Percentiles rank a stretch among this genome's conserved stretches.
phyloP scores from a whole-genome alignment of 345 rosid genomes.

The Salix viminalis region DNA sequence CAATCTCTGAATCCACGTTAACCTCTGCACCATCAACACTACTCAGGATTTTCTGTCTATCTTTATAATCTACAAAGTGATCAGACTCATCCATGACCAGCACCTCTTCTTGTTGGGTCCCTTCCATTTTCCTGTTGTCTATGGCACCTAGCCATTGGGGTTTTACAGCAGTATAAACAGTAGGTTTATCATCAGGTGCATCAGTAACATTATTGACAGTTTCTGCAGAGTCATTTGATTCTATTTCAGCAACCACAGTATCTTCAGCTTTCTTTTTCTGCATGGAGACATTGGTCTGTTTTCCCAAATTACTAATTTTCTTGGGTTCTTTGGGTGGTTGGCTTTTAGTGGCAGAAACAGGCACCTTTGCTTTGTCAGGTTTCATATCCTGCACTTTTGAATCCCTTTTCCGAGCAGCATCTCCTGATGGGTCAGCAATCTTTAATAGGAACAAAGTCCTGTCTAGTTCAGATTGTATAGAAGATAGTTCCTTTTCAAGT shows the following conservation, averaged over 20 bases:
- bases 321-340: slow-evolving; percentile 28
- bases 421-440: slow-evolving; percentile 90
- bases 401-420: slow-evolving; percentile 62
- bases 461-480: slow-evolving; percentile 67
- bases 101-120: slow-evolving; percentile 36
- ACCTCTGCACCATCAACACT: slow-evolving; percentile 13
- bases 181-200: slow-evolving; percentile 34
- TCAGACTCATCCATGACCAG: slow-evolving; percentile 38
- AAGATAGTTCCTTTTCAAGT: slow-evolving; percentile 60
- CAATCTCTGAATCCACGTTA: slow-evolving; percentile 35
- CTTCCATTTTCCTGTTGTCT: slow-evolving; percentile 38
- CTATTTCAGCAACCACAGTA: slow-evolving; percentile 4
- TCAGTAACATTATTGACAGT: slow-evolving; percentile 32
- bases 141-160: slow-evolving; percentile 98
- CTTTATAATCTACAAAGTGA: slow-evolving; percentile 79
- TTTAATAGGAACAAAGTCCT: slow-evolving; percentile 70
- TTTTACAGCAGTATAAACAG: slow-evolving; percentile 49
- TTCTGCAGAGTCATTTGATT: slow-evolving; percentile 33
- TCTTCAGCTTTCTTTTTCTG: slow-evolving; percentile 31
- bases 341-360: slow-evolving; percentile 28
- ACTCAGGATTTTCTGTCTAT: slow-evolving; percentile 54
- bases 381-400: slow-evolving; percentile 37
- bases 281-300: slow-evolving; percentile 27
- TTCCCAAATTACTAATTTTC: slow-evolving; percentile 24
- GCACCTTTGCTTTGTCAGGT: slow-evolving; percentile 31